Conservation (phyloP, 2,329 filamentous ascomycete genomes). For the Emergomyces orientalis region DNA sequence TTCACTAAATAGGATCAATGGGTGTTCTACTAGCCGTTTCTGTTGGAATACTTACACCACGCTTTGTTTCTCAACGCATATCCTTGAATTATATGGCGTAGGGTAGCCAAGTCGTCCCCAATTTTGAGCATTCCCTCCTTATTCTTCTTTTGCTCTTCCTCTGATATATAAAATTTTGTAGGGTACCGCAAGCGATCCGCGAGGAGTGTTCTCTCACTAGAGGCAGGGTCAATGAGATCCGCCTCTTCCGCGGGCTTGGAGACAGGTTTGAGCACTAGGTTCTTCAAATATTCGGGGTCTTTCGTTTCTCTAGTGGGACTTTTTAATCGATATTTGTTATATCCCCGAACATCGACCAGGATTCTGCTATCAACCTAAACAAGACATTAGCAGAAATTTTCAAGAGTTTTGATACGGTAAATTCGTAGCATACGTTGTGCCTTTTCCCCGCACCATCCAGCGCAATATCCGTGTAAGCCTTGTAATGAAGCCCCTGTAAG, state of each 20-base stretch:
- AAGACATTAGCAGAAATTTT: conserved; percentile 15
- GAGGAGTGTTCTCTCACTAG: background rate
- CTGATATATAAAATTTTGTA: background rate
- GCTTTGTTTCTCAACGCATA: conserved; percentile 38
- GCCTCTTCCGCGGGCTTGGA: background rate
- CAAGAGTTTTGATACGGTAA: background rate
- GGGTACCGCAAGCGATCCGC: background rate
- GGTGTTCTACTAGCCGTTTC: background rate
- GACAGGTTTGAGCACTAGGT: background rate
- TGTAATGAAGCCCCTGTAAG: conserved; percentile 36
- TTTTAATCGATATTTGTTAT: conserved; percentile 35
- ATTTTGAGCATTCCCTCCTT: conserved; percentile 33
- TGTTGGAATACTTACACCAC: conserved; percentile 31
- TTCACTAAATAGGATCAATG: conserved; percentile 1
- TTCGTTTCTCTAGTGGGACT: background rate
- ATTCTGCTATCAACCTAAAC: conserved; percentile 37
- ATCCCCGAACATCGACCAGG: conserved; percentile 36
- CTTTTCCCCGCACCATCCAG: conserved; percentile 17
- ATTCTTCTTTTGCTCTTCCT: conserved; percentile 30
- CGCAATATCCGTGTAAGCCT: conserved; percentile 37
- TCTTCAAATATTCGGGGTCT: conserved; percentile 1
- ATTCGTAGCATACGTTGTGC: conserved; percentile 5
- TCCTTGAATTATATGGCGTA: conserved; percentile 36
- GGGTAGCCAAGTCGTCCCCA: conserved; percentile 32
- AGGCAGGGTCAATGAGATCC: background rate